Base-by-base conservation (phyloP, 176 grass and related monocot genomes). In the Urochloa ruziziensis region DNA sequence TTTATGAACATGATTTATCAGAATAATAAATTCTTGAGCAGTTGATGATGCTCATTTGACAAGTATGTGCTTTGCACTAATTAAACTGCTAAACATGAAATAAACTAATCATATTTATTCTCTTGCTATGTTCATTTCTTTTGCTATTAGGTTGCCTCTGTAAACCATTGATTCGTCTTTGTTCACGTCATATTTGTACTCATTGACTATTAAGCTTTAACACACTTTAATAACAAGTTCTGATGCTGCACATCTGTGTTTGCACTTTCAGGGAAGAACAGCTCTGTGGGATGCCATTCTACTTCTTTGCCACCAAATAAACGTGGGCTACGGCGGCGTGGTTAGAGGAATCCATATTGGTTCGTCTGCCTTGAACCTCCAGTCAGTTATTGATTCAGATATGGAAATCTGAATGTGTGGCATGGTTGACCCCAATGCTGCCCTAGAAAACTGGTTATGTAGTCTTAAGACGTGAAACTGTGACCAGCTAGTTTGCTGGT, bases 281-380 rank as follows among this genome's bases (percentile, higher is more conserved):
- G 96, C 96, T 59, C 60, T 98, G 36, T 98, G 91, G 96, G 96
- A 98, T 90, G 85, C 96, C 40, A 93, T 98, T 88, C 88, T 98
- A 86, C 93, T 98, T 71, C 74, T 98, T 25, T 98, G 96, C 67
- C 87, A 98, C 84, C 94, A 88, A 80, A 91, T 98, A 78, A 91
- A 93, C 5, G 48, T 81, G 71, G 91, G 86, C 27, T 98, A 98
- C 81, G 93, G 92, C 1, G 82, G 96, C 67, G 77, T 95, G 34
- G 87, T 98, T 33, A 94, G 93, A 72, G 96, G 96, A 78, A 90
- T 93, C 82, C 93, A 95, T 87, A 86, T 98, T 52, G 89, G 87
- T 34, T 98, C 93, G 25, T 87, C 96, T 11, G 93, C 96, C 77
- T 83, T 98, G 80, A 92, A 85, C 77, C 84, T 98, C 32, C 87